Evolutionary conservation across 257 asterid species (phyloP).

Genomic region (Mentha longifolia): DNA sequence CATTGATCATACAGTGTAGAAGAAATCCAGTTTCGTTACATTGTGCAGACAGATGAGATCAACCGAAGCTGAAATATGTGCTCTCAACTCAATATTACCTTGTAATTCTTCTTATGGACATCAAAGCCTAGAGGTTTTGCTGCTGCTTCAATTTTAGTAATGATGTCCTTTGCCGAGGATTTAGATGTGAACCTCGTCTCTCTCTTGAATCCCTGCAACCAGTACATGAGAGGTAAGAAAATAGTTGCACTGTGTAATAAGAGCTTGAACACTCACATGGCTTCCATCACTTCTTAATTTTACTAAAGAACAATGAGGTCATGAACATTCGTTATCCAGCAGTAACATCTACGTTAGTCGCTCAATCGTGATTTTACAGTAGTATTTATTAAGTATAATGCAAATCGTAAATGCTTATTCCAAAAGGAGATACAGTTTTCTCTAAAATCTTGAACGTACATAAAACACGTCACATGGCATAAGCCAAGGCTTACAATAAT

Average conservation of each 20-base stretch:
- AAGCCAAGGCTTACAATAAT: too few relatives aligned
- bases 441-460: too few relatives aligned
- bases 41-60: not conserved
- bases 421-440: not conserved
- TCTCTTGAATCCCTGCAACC: conserved; percentile 58
- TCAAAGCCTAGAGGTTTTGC: conserved; percentile 92
- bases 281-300: not conserved
- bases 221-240: conserved; percentile 22
- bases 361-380: not conserved
- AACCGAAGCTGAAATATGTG: not conserved
- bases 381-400: not conserved
- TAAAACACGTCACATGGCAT: too few relatives aligned
- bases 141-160: conserved; percentile 79
- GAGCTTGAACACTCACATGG: conserved; percentile 1
- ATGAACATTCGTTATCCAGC: not conserved
- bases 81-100: conserved; percentile 48
- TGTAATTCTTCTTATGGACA: conserved; percentile 86
- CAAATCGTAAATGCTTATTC: not conserved
- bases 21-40: not conserved
- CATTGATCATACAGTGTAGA: not conserved
- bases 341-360: not conserved
- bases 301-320: not conserved
- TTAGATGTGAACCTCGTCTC: conserved; percentile 92
- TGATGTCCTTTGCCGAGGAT: conserved; percentile 77
- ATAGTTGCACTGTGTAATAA: not conserved